Evolutionary conservation across 2,329 filamentous ascomycete species (phyloP), one percentile per base, ranked within the genome.

Genomic region (Exophiala aquamarina): DNA sequence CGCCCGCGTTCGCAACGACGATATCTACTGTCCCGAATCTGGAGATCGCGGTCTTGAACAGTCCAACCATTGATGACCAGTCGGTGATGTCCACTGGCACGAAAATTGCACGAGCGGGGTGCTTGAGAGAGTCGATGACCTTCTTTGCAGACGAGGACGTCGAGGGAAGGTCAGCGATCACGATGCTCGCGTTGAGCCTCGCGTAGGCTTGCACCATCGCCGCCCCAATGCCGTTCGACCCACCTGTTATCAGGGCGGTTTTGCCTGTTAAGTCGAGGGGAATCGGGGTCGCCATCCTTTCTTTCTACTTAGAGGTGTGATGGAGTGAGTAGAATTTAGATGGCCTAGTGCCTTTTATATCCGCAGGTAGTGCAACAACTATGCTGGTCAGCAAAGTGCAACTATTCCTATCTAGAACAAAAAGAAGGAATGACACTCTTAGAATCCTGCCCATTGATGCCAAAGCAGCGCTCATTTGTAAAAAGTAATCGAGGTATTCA

Each of bases 161-260:
- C 21, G 10, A 26, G 13, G 28, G 20, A 10, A 46, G 43, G 35
- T 46, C 43, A 17, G 43, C 43, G 7, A 44, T 10, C 13, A 44
- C 42, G 14, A 44, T 33, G 19, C 38, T 44, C 8, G 42, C 33
- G 6, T 41, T 41, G 11, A 37, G 34, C n/a, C 13, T 3, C 8
- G 59, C 61, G 43, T 70, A 72, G 4, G 62, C 61, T 3, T 63
- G 51, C 0, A 66, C 65, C 15, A 63, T 70, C 1, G 57, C 59
- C 47, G 70, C 64, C 5, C 69, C 70, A 45, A 73, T 68, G 15
- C 70, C 70, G 19, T 38, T 50, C 15, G 49, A 43, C 2, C 45
- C 50, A n/a, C 55, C 55, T 1, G 55, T 57, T 9, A 59, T 33
- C 6, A 57, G 41, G 4, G 54, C 45, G 2, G 38, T 45, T 23